Base-by-base conservation (phyloP, 1,284 basidiomycete genomes). In the Phylloboletellus chloephorus region DNA sequence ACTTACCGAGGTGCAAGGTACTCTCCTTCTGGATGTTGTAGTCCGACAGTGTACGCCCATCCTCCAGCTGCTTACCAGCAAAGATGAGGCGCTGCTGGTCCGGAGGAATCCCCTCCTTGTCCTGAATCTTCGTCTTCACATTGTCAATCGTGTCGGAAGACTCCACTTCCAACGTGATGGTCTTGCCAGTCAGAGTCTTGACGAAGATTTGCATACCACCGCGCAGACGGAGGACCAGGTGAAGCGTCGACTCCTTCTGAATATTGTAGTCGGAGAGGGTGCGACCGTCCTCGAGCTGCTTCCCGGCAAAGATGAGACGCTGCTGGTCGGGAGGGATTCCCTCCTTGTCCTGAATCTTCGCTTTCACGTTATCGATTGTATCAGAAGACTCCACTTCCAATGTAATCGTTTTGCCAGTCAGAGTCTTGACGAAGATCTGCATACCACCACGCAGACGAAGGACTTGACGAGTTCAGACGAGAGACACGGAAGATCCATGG, bases 301-400 rank as follows among this genome's bases (percentile, higher is more conserved):
- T 88, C 21, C 85, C 85, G 24, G 85, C 87, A 48, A 89, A 89
- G 62, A 89, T 89, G 19, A 88, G 70, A 21, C 86, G 82, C 57
- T 88, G 86, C 58, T 88, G 85, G 54, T 88, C 85, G n/a, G 86
- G 85, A 13, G 84, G 84, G 34, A 88, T 88, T 1, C 84, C 84
- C 56, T 88, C 85, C 68, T 87, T 87, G 61, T 88, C 85, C 61
- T 88, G 84, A 46, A 88, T 88, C 74, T 88, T 88, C 45, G 81
- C 74, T 68, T 88, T 88, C 48, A 88, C 86, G 53, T 89, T 89
- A 67, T 92, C 88, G 51, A 92, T 90, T 32, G 89, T 90, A 66
- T 91, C 88, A 0, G 82, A 87, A 1, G 88, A 89, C 66, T 93
- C 88, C 23, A 93, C 88, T 64, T 90, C 87, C 39, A 90, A 68